A percentile compares a stretch with the other conserved stretches of the same genome.
Conservation (phyloP, 1,284 basidiomycete species). For the Ustilago lituana region DNA sequence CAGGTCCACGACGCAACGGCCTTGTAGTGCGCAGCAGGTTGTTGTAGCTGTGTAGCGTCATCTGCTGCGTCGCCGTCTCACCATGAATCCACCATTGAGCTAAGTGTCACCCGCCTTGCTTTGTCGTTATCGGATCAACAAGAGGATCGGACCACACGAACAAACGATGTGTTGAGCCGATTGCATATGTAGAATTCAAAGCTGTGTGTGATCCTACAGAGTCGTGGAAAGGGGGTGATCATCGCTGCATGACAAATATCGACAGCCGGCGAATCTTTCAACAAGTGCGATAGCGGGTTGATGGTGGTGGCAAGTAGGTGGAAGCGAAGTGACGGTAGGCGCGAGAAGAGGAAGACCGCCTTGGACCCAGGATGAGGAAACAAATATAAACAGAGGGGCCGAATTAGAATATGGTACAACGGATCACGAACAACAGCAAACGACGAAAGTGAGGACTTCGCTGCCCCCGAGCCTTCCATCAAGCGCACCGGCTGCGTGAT, state of each 20-base stretch:
- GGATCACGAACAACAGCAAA: constrained; percentile 20
- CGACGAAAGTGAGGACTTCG: background rate
- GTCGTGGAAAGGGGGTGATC: constrained; percentile 2
- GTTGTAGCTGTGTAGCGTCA: too few species aligned
- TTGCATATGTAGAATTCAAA: background rate
- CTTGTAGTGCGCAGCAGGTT: too few species aligned
- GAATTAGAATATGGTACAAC: constrained; percentile 35
- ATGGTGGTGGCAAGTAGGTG: background rate
- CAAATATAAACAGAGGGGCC: constrained; percentile 13
- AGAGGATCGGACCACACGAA: too few species aligned
- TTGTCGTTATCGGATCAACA: too few species aligned
- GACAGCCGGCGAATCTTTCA: background rate
- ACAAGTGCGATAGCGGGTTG: background rate
- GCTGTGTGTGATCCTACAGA: background rate
- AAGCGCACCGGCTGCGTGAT: constrained; percentile 1
- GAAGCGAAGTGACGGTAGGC: background rate
- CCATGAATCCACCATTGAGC: too few species aligned
- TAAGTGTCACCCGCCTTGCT: too few species aligned
- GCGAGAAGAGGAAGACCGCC: constrained; percentile 7
- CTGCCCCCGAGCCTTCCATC: constrained; percentile 1
- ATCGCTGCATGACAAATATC: background rate
- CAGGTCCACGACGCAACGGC: too few species aligned
- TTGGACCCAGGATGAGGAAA: constrained; percentile 11
- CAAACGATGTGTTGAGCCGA: background rate
- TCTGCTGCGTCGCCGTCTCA: too few species aligned